Evolutionary conservation across 2,329 filamentous ascomycete species (phyloP), one percentile per base, ranked within the genome.

Genomic region (Alternaria metachromatica): DNA sequence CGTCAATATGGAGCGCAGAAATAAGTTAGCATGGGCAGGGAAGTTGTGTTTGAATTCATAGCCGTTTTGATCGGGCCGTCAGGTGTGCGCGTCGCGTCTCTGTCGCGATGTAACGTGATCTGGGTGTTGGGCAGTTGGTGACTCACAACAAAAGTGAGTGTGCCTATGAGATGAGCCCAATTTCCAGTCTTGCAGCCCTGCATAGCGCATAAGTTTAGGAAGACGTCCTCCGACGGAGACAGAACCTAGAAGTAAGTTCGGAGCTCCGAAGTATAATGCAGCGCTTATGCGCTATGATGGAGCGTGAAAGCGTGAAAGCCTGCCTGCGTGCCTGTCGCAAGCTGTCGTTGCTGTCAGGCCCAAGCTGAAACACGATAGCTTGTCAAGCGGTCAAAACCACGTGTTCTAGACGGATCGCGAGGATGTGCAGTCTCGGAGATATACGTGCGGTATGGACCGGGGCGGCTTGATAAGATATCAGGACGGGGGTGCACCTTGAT

Each of bases 51-150:
- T 20, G 53, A 25, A 56, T 30, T 28, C 30, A 21, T 13, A 54
- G 58, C 28, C 58, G 18, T 26, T 54, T 41, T 43, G 49, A 21
- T 48, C 63, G 18, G 18, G 46, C 21, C 26, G 18, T 37, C n/a
- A 20, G 25, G 18, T 18, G 44, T 58, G 51, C 55, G 55, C 62
- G 51, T 60, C 65, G 56, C 65, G 65, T 62, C 41, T 37, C 23
- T 46, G 54, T 62, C 65, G 56, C 65, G 65, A 54, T 60, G 59
- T 67, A 67, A 67, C 65, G 62, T 67, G 65, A 67, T 49, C 18
- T 33, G 46, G 15, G 26, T 18, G 41, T 15, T 18, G 51, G 33
- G 28, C 30, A 26, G n/a, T 46, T 3, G 55, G 62, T 67, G 65
- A 67, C 59, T 67, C 65, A 67, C 50, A 54, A 41, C 12, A 21